Evolutionary conservation across 306 rosid genomes (phyloP), one percentile per base, ranked within the genome.

Genomic region (Trifolium fragiferum): DNA sequence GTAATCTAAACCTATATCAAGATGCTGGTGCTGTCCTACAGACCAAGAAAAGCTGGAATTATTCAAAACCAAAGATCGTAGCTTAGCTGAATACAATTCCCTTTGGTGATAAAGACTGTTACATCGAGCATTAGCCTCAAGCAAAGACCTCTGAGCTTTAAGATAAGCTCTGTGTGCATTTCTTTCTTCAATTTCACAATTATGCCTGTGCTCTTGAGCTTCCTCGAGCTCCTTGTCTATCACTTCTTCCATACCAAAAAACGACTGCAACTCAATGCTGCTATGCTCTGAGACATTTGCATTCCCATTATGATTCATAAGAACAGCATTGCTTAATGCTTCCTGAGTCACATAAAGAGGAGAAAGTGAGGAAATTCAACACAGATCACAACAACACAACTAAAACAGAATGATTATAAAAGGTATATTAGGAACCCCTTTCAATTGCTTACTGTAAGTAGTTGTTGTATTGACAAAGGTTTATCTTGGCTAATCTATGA

Each of bases 111-210:
- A 91, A 72, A 91, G 90, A 83, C 85, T 82, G 74, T 84, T 66
- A 67, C 98, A 93, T 76, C 81, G 89, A 73, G 85, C 91, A 83
- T 89, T 93, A 20, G 97, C 97, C 87, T 89, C 91, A 49, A 87
- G 77, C 85, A 89, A 85, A 70, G 85, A 87, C 85, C 97, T 87
- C 73, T 91, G 98, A 49, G 97, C 91, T 79, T 87, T 91, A 74
- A 86, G 91, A 85, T 91, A 91, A 88, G 73, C 87, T 89, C 81
- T 89, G 78, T 89, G 85, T 76, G 97, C 94, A 82, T 87, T 88
- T 86, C 96, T 88, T 86, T 91, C 98, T 81, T 88, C 94, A 77
- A 90, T 82, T 89, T 93, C 98, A 79, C 97, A 93, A 70, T 46
- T 85, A 72, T 75, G 92, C 79, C 96, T 83, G 75, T 68, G 86